Percentiles rank a stretch among this genome's conserved stretches.
Conservation (phyloP, 345 rosid genomes). For the Bretschneidera sinensis region DNA sequence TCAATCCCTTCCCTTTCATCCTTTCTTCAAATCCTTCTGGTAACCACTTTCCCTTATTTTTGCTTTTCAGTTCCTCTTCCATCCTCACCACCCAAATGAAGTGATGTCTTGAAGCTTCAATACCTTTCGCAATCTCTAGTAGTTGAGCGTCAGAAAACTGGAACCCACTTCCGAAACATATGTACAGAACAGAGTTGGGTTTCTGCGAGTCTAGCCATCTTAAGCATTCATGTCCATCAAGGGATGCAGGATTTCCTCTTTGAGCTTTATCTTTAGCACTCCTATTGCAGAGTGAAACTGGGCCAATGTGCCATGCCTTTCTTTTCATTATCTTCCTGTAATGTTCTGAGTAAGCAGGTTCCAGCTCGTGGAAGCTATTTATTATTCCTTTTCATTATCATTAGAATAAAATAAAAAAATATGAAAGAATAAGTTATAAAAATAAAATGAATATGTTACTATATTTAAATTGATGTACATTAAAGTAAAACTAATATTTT, state of each 20-base stretch:
- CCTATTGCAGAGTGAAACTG: conserved; percentile 31
- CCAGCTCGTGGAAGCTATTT: too few species aligned
- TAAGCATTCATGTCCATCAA: conserved; percentile 35
- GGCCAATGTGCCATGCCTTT: conserved; percentile 34
- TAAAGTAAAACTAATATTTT: too few species aligned
- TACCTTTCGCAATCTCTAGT: conserved; percentile 35
- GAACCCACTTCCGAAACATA: conserved; percentile 40
- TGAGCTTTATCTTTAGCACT: conserved; percentile 23
- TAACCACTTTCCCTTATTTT: conserved; percentile 28
- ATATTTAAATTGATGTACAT: too few species aligned
- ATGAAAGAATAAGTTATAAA: too few species aligned
- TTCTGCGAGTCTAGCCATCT: conserved; percentile 32
- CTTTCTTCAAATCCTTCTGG: conserved; percentile 36
- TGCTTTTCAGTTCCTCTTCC: conserved; percentile 14
- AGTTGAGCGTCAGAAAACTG: conserved; percentile 28
- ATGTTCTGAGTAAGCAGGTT: too few species aligned
- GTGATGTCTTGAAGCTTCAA: conserved; percentile 30
- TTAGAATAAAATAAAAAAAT: too few species aligned
- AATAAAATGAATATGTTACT: too few species aligned
- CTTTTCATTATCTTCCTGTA: conserved; percentile 17
- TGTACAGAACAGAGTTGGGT: conserved; percentile 32
- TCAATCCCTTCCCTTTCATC: conserved; percentile 27
- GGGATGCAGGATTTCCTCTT: conserved; percentile 27
- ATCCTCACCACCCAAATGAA: conserved; percentile 54
- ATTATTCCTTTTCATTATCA: too few species aligned